Conservation (phyloP, 2,329 filamentous ascomycete species). For the Sarocladium strictum region DNA sequence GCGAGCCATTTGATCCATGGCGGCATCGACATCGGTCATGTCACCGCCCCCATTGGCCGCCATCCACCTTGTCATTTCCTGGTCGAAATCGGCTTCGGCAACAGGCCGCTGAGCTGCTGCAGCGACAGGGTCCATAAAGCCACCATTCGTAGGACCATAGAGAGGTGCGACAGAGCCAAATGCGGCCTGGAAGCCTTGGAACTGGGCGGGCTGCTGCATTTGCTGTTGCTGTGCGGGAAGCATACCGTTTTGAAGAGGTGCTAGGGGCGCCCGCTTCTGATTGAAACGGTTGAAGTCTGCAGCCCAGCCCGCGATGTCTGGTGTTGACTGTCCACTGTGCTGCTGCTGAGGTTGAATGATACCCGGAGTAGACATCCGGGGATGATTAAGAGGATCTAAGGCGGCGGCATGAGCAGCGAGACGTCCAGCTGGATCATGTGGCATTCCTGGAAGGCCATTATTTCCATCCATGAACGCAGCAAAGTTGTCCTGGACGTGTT, state of each 20-base stretch:
- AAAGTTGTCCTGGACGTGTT: constrained; percentile 26
- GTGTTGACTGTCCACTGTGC: constrained; percentile 18
- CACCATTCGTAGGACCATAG: constrained; percentile 21
- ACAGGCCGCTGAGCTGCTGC: constrained; percentile 17
- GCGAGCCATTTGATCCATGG: constrained; percentile 36
- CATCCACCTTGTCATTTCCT: constrained; percentile 37
- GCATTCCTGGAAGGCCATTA: constrained; percentile 21
- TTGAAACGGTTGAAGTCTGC: constrained; percentile 29
- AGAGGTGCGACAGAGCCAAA: constrained; percentile 21
- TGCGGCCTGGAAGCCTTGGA: constrained; percentile 23
- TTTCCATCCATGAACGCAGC: constrained; percentile 27
- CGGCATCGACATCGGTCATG: constrained; percentile 34
- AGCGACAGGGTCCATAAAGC: constrained; percentile 18
- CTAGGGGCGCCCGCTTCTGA: constrained; percentile 4
- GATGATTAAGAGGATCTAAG: constrained; percentile 21
- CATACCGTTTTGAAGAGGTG: constrained; percentile 1
- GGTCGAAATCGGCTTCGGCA: constrained; percentile 30
- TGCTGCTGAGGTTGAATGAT: constrained; percentile 15
- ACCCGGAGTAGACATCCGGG: constrained; percentile 16
- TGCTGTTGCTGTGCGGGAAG: constrained; percentile 12
- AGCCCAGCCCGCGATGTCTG: constrained; percentile 27
- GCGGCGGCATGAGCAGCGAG: constrained; percentile 28
- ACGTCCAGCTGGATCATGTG: constrained; percentile 27
- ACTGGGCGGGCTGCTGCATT: constrained; percentile 14
- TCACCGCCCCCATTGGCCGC: constrained; percentile 23